Base-by-base conservation (phyloP, 2,329 filamentous ascomycete species). In the Whalleya microplaca region DNA sequence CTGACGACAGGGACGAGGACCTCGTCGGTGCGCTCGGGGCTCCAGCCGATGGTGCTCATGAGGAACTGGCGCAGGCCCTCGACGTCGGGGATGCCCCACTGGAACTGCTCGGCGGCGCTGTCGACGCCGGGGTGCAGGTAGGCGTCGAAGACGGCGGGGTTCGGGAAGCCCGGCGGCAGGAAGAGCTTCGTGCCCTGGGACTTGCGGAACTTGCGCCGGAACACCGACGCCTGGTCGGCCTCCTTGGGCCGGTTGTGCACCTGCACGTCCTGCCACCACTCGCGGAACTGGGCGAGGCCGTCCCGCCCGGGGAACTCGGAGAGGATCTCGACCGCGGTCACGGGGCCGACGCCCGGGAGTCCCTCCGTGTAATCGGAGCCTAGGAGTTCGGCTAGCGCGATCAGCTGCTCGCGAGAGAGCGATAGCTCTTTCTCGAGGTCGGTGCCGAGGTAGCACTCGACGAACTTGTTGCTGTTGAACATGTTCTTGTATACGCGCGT, bases 401-500 rank as follows among this genome's bases (percentile, higher is more conserved):
- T 96, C 50, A 99, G 85, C 68, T 94, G 91, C 51, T 89, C 82
- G n/a, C 94, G 86, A 2, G 91, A 89, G 0, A 99, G 84, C 0
- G 90, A 91, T 60, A 97, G 88, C 66, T 99, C 96, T 65, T 90
- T 90, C 67, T 96, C 91, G 0, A 99, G 80, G 68, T 99, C 95
- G 0, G 79, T 80, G 2, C 87, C 78, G 9, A 99, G 83, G 71
- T 98, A 99, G 75, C 95, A 98, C 76, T 99, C 95, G 42, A 99
- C 95, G 66, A 92, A 96, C 72, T 99, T 99, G 73, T 95, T 95
- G 66, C 92, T 89, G 74, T 97, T 99, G 80, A 99, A 99, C 92
- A 99, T 96, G 78, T 99, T 99, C 74, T 99, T 99, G 81, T 99
- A 99, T 20, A 99, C 90, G 18, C 94, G 84, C 0, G 92, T 99